Percentiles rank a stretch among this genome's conserved stretches.
These are phyloP conservation scores for Scolecobasidium constrictum DNA, from an alignment of 2,329 filamentous ascomycete genomes.

Conservation along the genomic window DNA sequence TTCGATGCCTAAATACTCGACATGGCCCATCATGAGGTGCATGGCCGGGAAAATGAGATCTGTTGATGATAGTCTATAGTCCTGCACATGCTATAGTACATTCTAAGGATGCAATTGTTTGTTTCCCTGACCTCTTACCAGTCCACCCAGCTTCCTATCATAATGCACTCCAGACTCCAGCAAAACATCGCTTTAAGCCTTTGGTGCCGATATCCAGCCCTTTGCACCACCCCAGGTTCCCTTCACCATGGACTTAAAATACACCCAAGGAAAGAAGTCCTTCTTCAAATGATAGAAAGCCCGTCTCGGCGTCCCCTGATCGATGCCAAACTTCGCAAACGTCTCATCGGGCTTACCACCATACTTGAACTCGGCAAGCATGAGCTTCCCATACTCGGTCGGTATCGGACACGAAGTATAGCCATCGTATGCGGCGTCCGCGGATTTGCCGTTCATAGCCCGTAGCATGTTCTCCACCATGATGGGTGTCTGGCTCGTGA, in stretches of 20 bases:
- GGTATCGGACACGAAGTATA: slow-evolving; percentile 29
- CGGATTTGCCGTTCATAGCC: slow-evolving; percentile 18
- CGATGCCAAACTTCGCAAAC: slow-evolving; percentile 45
- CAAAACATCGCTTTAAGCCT: too few relatives aligned
- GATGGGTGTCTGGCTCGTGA: slow-evolving; percentile 25
- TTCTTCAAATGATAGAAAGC: slow-evolving; percentile 54
- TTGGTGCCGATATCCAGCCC: slow-evolving; percentile 29
- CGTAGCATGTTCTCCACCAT: slow-evolving; percentile 24
- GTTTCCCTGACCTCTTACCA: too few relatives aligned
- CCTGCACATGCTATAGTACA: too few relatives aligned
- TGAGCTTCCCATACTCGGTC: slow-evolving; percentile 47
- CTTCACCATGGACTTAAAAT: slow-evolving; percentile 49
- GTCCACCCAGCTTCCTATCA: too few relatives aligned
- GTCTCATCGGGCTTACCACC: slow-evolving; percentile 53
- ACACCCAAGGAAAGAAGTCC: slow-evolving; percentile 59
- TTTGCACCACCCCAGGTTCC: slow-evolving; percentile 52
- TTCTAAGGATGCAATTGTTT: too few relatives aligned
- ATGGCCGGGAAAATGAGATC: too few relatives aligned
- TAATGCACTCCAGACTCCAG: too few relatives aligned
- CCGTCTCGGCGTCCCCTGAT: slow-evolving; percentile 45
- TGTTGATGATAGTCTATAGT: too few relatives aligned
- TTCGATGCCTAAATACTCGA: too few relatives aligned
- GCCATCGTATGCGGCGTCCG: slow-evolving; percentile 21
- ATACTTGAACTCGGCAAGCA: slow-evolving; percentile 57
- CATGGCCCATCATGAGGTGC: too few relatives aligned